Conservation (phyloP, 805 yeast genomes). For the Zygosaccharomyces pseudorouxii region DNA sequence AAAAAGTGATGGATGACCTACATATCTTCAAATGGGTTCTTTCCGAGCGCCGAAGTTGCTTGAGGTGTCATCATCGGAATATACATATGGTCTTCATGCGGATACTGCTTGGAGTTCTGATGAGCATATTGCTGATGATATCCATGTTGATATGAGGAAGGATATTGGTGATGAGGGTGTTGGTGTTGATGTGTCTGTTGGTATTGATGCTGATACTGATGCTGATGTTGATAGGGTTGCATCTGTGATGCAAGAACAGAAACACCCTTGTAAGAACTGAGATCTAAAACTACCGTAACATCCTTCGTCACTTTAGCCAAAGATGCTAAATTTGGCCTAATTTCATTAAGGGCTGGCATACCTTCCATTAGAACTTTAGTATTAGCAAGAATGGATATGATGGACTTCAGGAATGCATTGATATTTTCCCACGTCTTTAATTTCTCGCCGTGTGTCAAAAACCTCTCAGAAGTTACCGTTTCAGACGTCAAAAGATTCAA, state of each 20-base stretch:
- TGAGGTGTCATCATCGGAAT: constrained; percentile 24
- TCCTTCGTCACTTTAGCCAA: constrained; percentile 88
- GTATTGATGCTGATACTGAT: constrained; percentile 8
- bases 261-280: constrained; percentile 46
- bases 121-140: constrained; percentile 4
- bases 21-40: constrained; percentile 21
- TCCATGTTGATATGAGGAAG: constrained; percentile 6
- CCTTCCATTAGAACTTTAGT: constrained; percentile 81
- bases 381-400: constrained; percentile 75
- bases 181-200: constrained; percentile 14
- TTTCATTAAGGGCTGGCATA: constrained; percentile 72
- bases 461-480: constrained; percentile 28
- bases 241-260: constrained; percentile 16
- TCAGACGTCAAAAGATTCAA: constrained; percentile 44
- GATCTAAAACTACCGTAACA: constrained; percentile 78
- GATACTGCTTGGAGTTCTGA: constrained; percentile 1
- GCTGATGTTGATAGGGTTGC: constrained; percentile 16
- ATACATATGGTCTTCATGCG: constrained; percentile 13
- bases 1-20: not conserved
- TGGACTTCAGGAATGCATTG: constrained; percentile 73
- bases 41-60: constrained; percentile 9
- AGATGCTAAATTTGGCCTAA: constrained; percentile 71
- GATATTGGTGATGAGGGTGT: constrained; percentile 4
- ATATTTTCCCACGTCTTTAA: constrained; percentile 79
- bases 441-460: constrained; percentile 48